These are phyloP conservation scores for Thermochaetoides thermophila DNA, from an alignment of 495 filamentous ascomycete species.

Conservation along the genomic window DNA sequence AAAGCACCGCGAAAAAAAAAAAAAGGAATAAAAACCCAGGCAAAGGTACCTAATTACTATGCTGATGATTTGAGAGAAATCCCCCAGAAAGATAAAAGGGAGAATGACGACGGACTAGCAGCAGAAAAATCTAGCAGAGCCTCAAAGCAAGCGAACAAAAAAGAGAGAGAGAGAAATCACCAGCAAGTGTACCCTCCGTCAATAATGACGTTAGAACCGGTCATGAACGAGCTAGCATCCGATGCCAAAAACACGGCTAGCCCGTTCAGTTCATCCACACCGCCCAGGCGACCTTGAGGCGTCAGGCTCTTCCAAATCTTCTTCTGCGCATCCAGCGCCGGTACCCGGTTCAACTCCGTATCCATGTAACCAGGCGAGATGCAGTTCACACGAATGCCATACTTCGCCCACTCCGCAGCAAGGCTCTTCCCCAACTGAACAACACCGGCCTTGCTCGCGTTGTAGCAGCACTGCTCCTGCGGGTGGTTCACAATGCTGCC, in stretches of 20 bases:
- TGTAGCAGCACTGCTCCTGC: constrained; percentile 66
- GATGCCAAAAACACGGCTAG: constrained; percentile 65
- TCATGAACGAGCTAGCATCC: constrained; percentile 62
- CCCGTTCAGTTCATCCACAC: constrained; percentile 62
- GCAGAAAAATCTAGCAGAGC: too few relatives aligned
- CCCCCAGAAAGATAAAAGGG: too few relatives aligned
- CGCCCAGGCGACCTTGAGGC: constrained; percentile 58
- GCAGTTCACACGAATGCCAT: constrained; percentile 61
- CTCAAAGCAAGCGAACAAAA: too few relatives aligned
- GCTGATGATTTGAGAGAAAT: too few relatives aligned
- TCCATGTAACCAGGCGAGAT: constrained; percentile 76
- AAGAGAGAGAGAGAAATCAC: constrained; percentile 18
- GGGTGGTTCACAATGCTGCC: constrained; percentile 67
- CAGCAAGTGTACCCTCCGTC: constrained; percentile 46
- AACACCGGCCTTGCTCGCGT: constrained; percentile 66
- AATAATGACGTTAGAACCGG: constrained; percentile 60
- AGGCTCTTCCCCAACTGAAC: constrained; percentile 63
- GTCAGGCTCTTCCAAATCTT: constrained; percentile 63
- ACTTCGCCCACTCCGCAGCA: constrained; percentile 66
- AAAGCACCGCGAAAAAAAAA: too few relatives aligned
- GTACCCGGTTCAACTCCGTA: constrained; percentile 58
- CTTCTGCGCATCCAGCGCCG: constrained; percentile 60
- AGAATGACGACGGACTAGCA: too few relatives aligned
- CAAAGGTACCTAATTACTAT: too few relatives aligned
- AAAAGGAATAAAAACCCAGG: too few relatives aligned